phyloP scores from a whole-genome alignment of 495 filamentous ascomycete genomes.

The Aspergillus avenaceus region DNA sequence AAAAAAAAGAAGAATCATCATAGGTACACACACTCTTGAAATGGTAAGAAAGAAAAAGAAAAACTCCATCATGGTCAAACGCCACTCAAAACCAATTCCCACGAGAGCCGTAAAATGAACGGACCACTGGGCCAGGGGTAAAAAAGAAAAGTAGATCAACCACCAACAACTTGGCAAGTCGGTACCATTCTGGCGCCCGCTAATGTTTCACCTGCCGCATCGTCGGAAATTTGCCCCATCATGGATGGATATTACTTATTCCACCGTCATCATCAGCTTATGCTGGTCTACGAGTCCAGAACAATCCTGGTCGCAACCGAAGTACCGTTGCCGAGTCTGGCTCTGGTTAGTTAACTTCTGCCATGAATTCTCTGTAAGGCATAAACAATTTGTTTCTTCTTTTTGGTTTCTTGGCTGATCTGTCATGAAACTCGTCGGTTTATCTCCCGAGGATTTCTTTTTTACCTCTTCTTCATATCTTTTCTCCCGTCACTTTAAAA shows the following conservation, averaged over 20 bases:
- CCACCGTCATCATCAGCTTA: not conserved
- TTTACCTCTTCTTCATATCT: not conserved
- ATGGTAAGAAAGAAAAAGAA: not conserved
- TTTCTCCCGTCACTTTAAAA: too few relatives aligned
- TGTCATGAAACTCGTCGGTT: not conserved
- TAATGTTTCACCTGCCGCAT: slow-evolving; percentile 18
- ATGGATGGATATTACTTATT: not conserved
- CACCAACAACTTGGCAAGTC: slow-evolving; percentile 23
- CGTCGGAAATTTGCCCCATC: slow-evolving; percentile 10
- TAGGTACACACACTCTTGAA: too few relatives aligned
- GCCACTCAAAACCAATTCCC: too few relatives aligned
- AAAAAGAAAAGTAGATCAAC: slow-evolving; percentile 11
- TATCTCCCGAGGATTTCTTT: not conserved
- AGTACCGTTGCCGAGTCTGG: not conserved
- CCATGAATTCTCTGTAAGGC: too few relatives aligned
- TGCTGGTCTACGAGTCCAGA: not conserved
- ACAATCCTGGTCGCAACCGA: not conserved
- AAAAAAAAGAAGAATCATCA: not conserved
- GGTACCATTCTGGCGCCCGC: slow-evolving; percentile 10
- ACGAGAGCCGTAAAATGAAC: slow-evolving; percentile 5
- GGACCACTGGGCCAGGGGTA: slow-evolving; percentile 5
- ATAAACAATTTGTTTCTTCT: too few relatives aligned
- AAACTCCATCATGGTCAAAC: not conserved
- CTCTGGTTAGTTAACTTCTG: too few relatives aligned
- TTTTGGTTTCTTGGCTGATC: not conserved